phyloP scores from a whole-genome alignment of 768 basidiomycete species.

The Mycena filopes region DNA sequence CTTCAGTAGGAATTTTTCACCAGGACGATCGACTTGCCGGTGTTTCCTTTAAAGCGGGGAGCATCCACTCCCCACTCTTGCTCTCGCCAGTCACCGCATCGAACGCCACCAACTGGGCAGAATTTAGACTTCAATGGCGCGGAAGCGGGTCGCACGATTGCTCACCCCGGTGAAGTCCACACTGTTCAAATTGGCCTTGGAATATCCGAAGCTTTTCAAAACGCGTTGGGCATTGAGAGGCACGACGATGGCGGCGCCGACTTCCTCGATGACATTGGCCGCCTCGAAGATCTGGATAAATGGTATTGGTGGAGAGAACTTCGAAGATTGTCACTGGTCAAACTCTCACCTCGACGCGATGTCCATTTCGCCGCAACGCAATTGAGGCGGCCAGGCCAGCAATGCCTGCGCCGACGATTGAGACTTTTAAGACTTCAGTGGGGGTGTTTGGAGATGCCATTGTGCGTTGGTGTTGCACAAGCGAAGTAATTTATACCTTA shows the following conservation, averaged over 20 bases:
- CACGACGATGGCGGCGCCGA: conserved; percentile 8
- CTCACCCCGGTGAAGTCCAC: conserved; percentile 3
- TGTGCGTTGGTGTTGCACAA: no score
- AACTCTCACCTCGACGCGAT: not conserved
- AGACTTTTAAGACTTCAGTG: not conserved
- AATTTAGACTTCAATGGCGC: not conserved
- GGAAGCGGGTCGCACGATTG: no score
- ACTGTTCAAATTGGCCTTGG: conserved; percentile 5
- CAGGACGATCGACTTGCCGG: not conserved
- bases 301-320: not conserved
- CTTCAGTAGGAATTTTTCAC: not conserved
- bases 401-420: conserved; percentile 14
- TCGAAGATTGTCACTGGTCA: no score
- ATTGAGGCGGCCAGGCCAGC: not conserved
- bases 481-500: no score
- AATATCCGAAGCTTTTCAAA: conserved; percentile 7
- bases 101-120: not conserved
- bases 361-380: conserved; percentile 2
- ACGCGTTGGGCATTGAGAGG: conserved; percentile 2
- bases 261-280: not conserved
- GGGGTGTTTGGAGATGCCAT: no score
- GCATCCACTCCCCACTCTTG: not conserved
- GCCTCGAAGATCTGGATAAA: conserved; percentile 10
- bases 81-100: not conserved
- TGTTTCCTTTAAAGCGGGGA: not conserved